Percentiles rank a stretch among this genome's conserved stretches.
phyloP scores from a whole-genome alignment of 495 filamentous ascomycete species.

The Margaritispora aquatica region DNA sequence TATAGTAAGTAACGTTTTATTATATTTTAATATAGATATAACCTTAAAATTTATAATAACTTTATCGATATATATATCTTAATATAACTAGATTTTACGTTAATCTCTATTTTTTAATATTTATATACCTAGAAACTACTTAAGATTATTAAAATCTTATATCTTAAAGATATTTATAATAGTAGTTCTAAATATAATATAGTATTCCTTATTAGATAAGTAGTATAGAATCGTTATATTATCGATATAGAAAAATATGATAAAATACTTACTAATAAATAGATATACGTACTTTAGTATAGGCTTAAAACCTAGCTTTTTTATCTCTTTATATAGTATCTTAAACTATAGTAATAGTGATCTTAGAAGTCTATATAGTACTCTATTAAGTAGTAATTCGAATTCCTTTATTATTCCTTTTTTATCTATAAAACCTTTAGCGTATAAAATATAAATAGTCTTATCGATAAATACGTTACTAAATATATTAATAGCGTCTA shows the following conservation, averaged over 20 bases:
- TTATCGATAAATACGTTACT: neutral
- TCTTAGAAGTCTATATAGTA: neutral
- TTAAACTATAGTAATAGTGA: neutral
- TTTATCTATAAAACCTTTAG: neutral
- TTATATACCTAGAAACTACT: neutral
- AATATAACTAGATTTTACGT: neutral
- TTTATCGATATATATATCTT: neutral
- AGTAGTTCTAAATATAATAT: neutral
- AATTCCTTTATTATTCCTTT: neutral
- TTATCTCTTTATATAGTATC: neutral
- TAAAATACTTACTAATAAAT: neutral
- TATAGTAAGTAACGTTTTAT: neutral
- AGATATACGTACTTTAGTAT: neutral
- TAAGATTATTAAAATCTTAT: neutral
- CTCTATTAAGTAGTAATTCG: neutral
- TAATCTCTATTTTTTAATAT: neutral
- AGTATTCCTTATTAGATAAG: neutral
- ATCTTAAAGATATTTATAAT: neutral
- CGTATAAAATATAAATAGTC: neutral
- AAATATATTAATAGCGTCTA: neutral
- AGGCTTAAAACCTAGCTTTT: neutral
- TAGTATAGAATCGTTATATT: neutral
- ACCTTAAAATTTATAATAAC: neutral
- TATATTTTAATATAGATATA: neutral
- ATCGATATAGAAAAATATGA: neutral